Base-by-base conservation (phyloP, 805 yeast species). In the Metschnikowia lochheadii region DNA sequence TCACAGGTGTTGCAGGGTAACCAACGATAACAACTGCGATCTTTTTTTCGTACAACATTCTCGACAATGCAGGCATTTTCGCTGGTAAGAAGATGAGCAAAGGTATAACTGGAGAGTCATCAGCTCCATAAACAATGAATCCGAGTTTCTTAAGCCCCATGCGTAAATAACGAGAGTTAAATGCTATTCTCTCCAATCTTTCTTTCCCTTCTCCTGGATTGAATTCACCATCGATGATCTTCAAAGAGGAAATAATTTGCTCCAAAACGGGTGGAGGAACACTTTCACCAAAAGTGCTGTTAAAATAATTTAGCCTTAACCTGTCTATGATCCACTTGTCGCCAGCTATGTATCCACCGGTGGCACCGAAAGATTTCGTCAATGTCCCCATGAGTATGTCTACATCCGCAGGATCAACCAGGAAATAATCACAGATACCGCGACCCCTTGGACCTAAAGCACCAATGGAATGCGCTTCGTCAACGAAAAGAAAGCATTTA, bases 401-500 rank as follows among this genome's bases (percentile, higher is more conserved):
- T 50, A 94, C 76, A 40, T 81, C 81, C 11, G 71, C 65, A 38
- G 98, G 92, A 56, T 83, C 79, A 44, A 94, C 81, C 49, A 85
- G 85, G 67, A 87, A 94, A 70, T 89, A 88, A 63, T 94, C 98
- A 73, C 97, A 91, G 35, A 94, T 86, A 63, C 99, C 99, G 63
- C 87, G 84, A 42, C 99, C 99, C 47, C 72, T 71, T 40, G 95
- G 94, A 29, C 99, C 99, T 72, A 94, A 79, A n/a, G 99, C 99
- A 61, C 99, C 99, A 62, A 94, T 86, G 5, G 98, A 92, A 68
- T 94, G 99, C 11, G 99, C 99, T 69, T 94, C 99, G 67, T 94
- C 99, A 54, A 95, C 87, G 63, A 87, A 94, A 47, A 94, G 71
- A 63, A 88, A 89, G 64, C 92, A 87, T 62, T 89, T 89, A 73